Conservation (phyloP, 2,329 filamentous ascomycete species). For the Curvularia sp. region DNA sequence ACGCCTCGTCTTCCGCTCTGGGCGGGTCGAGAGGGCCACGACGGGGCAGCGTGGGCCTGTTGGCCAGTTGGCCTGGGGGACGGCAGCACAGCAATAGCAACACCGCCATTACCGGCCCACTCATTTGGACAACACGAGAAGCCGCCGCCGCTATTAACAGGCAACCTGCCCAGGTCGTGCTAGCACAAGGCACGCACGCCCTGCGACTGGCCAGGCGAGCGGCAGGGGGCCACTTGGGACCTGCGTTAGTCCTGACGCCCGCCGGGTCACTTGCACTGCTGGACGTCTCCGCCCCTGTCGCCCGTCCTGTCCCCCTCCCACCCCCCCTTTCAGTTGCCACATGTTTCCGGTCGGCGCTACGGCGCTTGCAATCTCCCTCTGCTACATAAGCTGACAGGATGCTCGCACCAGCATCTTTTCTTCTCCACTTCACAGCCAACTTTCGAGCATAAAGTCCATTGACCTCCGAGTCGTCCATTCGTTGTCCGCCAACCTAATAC, state of each 20-base stretch:
- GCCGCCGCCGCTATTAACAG: slow-evolving; percentile 34
- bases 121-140: slow-evolving; percentile 48
- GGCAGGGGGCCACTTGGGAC: slow-evolving; percentile 42
- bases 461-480: slow-evolving; percentile 54
- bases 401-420: slow-evolving; percentile 25
- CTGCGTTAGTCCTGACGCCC: slow-evolving; percentile 47
- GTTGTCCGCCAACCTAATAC: slow-evolving; percentile 51
- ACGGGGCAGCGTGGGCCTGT: not conserved
- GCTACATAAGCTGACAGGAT: slow-evolving; percentile 45
- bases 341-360: slow-evolving; percentile 46
- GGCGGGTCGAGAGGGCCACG: not conserved
- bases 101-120: slow-evolving; percentile 5
- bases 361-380: slow-evolving; percentile 48
- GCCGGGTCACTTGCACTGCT: slow-evolving; percentile 40
- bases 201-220: slow-evolving; percentile 36
- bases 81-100: not conserved
- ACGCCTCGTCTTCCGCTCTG: not conserved
- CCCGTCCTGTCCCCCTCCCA: slow-evolving; percentile 29
- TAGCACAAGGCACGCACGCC: slow-evolving; percentile 38
- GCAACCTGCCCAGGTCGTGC: slow-evolving; percentile 37
- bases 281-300: slow-evolving; percentile 37
- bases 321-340: slow-evolving; percentile 44
- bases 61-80: not conserved
- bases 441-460: slow-evolving; percentile 50
- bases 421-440: slow-evolving; percentile 48